Evolutionary conservation across 768 basidiomycete genomes (phyloP).

Genomic region (Obba rivulosa): DNA sequence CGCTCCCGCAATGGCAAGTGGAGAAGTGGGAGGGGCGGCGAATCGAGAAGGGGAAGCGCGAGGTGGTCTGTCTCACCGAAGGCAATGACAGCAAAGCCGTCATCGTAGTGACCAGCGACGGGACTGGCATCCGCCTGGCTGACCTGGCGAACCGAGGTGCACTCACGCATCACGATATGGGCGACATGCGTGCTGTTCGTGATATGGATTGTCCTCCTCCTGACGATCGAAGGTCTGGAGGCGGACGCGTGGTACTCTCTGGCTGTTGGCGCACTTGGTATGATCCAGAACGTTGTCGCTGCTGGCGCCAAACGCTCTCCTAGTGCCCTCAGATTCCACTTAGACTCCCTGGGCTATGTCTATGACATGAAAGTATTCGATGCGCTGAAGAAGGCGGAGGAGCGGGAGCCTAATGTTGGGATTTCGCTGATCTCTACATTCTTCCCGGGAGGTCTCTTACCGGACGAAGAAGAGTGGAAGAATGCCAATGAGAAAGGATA

Average conservation of each 20-base stretch:
- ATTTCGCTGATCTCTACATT: constrained; percentile 13
- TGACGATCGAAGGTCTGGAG: constrained; percentile 18
- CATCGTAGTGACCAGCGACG: constrained; percentile 25
- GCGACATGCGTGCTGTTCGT: constrained; percentile 10
- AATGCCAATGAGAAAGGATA: too few species aligned
- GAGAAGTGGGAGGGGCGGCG: constrained; percentile 26
- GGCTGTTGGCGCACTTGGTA: constrained; percentile 20
- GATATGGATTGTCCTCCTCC: constrained; percentile 21
- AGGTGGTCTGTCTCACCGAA: constrained; percentile 23
- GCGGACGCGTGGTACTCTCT: constrained; percentile 20
- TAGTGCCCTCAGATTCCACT: constrained; percentile 19
- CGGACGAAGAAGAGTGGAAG: constrained; percentile 3
- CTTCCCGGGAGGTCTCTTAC: constrained; percentile 15
- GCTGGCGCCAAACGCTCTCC: constrained; percentile 18
- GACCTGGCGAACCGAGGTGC: constrained; percentile 24
- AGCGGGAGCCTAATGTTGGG: constrained; percentile 9
- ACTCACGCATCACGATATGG: constrained; percentile 4
- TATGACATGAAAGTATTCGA: constrained; percentile 14
- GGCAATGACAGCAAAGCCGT: constrained; percentile 27
- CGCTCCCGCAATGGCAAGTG: constrained; percentile 26
- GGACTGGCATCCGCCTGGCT: constrained; percentile 19
- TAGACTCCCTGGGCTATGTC: constrained; percentile 6
- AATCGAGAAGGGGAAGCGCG: constrained; percentile 8
- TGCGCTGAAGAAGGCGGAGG: constrained; percentile 10
- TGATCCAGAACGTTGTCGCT: constrained; percentile 21